Conservation (phyloP, 169 alveolate genomes). For the Babesia ovis region DNA sequence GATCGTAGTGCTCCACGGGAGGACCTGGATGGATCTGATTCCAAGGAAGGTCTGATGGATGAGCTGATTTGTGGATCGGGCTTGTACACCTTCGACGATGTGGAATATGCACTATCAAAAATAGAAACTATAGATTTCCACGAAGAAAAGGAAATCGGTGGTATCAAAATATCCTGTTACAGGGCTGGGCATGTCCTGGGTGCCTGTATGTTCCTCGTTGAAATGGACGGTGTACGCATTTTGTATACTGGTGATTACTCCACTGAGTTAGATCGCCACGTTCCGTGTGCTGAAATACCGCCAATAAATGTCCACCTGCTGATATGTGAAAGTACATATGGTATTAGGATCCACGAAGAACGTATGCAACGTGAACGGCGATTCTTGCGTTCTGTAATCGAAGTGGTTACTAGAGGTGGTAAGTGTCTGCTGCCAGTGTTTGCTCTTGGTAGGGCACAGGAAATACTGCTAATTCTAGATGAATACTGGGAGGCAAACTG, state of each 20-base stretch:
- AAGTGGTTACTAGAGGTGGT: slow-evolving; percentile 85
- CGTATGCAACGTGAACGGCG: slow-evolving; percentile 93
- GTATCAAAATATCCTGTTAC: slow-evolving; percentile 91
- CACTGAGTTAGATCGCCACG: slow-evolving; percentile 94
- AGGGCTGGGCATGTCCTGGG: slow-evolving; percentile 99
- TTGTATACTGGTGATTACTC: slow-evolving; percentile 99
- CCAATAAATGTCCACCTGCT: slow-evolving; percentile 93
- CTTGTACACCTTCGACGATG: slow-evolving; percentile 90
- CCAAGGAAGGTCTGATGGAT: slow-evolving; percentile 53
- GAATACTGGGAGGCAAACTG: slow-evolving; percentile 94
- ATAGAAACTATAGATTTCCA: slow-evolving; percentile 91
- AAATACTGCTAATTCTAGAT: slow-evolving; percentile 91
- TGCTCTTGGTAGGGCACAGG: slow-evolving; percentile 94
- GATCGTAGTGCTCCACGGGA: slow-evolving; percentile 29
- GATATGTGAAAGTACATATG: slow-evolving; percentile 97
- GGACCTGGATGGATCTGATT: slow-evolving; percentile 7
- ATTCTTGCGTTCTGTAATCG: slow-evolving; percentile 82
- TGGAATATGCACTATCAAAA: slow-evolving; percentile 86
- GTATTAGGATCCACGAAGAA: slow-evolving; percentile 95
- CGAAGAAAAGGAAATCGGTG: slow-evolving; percentile 88
- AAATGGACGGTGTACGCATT: slow-evolving; percentile 94
- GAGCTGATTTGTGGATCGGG: slow-evolving; percentile 74
- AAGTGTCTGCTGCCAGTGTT: slow-evolving; percentile 95
- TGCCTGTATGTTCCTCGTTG: slow-evolving; percentile 98
- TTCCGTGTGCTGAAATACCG: slow-evolving; percentile 95